Base-by-base conservation (phyloP, 164 flowering plant genomes). In the Echeveria elegans region DNA sequence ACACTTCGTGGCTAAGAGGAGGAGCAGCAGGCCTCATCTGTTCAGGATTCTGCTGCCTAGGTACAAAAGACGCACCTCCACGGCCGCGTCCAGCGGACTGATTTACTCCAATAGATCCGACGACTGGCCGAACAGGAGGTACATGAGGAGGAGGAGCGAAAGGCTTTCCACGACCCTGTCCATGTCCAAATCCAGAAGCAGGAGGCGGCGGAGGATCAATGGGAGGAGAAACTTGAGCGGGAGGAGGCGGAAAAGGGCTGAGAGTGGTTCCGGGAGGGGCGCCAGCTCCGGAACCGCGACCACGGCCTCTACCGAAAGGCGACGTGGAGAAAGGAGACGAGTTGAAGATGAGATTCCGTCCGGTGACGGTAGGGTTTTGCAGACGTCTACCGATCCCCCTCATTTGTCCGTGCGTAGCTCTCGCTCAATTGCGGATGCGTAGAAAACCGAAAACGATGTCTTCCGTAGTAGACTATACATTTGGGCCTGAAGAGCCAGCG, bases 161-260 rank as follows among this genome's bases (percentile, higher is more conserved):
- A 53, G 60, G 60, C 31, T 53, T 53, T 28, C 60, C 60, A 14
- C 60, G 60, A 11, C 60, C 60, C 60, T 53, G 60, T 53, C 60
- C 60, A 53, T 53, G 60, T 53, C 60, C 60, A 14, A 53, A 26
- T 1, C 31, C 60, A 26, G 60, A 28, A 4, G 60, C 15, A 53
- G 60, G 45, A 40, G 37, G 37, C 37, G 50, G 50, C n/a, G 1
- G 50, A 15, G 19, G 50, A 15, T 50, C 26, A 2, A 21, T n/a
- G 18, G 5, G 52, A 47, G 52, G 52, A 47, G 23, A 1, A 18
- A 4, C 4, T 21, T 8, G 37, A 50, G 11, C 11, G 0, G 2
- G 60, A 24, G 60, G 60, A 0, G 60, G 60, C 18, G 60, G 60
- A 24, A 26, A 9, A 29, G 61, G 61, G 61, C 32, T 56, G 34